Conservation (phyloP, 1,284 basidiomycete species). For the Irpex sp. region DNA sequence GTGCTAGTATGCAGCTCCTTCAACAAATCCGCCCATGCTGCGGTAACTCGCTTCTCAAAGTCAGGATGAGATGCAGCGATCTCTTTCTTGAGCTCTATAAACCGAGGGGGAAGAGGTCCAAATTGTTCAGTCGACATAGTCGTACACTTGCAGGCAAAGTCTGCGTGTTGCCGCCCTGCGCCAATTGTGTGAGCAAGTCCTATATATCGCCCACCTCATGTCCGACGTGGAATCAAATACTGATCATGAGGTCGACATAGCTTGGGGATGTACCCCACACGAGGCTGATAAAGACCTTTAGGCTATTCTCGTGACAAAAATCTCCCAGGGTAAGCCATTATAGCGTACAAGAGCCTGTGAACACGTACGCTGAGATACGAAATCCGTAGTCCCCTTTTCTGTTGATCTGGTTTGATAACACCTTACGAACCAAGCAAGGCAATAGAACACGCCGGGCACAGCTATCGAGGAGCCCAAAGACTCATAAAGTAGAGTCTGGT, state of each 20-base stretch:
- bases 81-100: constrained; percentile 52
- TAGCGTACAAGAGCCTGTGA: background rate
- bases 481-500: no score
- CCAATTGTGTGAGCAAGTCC: background rate
- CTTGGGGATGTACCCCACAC: background rate
- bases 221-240: background rate
- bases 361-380: background rate
- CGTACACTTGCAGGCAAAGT: background rate
- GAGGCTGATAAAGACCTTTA: background rate
- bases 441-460: no score
- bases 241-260: constrained; percentile 6
- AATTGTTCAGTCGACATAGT: constrained; percentile 15
- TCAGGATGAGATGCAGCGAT: constrained; percentile 50
- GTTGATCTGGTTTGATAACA: background rate
- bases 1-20: constrained; percentile 37
- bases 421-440: background rate
- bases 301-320: background rate
- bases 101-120: constrained; percentile 38
- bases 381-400: background rate
- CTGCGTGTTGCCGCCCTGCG: background rate
- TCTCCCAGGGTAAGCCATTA: background rate
- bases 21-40: constrained; percentile 58
- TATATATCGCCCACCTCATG: background rate
- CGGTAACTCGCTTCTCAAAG: constrained; percentile 45
- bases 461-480: no score